Evolutionary conservation across 495 filamentous ascomycete species (phyloP).

Genomic region (Saxophila tyrrhenica): DNA sequence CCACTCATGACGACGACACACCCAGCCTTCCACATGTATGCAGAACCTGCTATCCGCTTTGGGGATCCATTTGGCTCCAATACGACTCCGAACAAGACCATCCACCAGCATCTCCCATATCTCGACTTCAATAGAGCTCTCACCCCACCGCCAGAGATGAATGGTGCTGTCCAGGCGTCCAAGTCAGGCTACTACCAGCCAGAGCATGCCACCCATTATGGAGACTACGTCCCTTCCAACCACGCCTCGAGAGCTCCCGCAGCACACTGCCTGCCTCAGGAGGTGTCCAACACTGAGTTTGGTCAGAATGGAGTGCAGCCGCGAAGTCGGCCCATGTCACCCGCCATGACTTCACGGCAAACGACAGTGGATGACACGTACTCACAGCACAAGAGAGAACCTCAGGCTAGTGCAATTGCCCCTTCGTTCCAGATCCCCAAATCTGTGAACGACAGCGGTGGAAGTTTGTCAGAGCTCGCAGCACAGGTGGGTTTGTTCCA

Average conservation of each 20-base stretch:
- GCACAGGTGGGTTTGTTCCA: constrained; percentile 13
- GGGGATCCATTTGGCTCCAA: constrained; percentile 12
- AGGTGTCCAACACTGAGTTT: background rate
- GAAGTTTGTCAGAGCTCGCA: constrained; percentile 23
- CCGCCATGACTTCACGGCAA: constrained; percentile 1
- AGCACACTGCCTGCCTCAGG: constrained; percentile 3
- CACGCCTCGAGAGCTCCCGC: background rate
- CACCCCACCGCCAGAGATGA: constrained; percentile 21
- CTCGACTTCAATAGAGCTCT: constrained; percentile 6
- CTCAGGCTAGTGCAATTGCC: constrained; percentile 18
- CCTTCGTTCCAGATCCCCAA: constrained; percentile 23
- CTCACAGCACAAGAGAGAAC: background rate
- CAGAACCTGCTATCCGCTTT: constrained; percentile 8
- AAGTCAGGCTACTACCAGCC: constrained; percentile 7
- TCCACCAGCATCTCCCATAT: background rate
- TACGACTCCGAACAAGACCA: background rate
- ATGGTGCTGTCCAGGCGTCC: background rate
- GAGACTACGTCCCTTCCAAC: background rate
- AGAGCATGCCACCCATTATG: constrained; percentile 9
- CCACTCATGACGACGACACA: constrained; percentile 8
- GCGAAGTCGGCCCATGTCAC: constrained; percentile 7
- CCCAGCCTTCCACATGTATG: constrained; percentile 13
- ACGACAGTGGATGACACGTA: constrained; percentile 1
- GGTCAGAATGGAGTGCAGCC: background rate
- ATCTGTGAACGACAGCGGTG: constrained; percentile 21